These are phyloP conservation scores for Talaromyces adpressus DNA, from an alignment of 495 filamentous ascomycete species.

Conservation along the genomic window DNA sequence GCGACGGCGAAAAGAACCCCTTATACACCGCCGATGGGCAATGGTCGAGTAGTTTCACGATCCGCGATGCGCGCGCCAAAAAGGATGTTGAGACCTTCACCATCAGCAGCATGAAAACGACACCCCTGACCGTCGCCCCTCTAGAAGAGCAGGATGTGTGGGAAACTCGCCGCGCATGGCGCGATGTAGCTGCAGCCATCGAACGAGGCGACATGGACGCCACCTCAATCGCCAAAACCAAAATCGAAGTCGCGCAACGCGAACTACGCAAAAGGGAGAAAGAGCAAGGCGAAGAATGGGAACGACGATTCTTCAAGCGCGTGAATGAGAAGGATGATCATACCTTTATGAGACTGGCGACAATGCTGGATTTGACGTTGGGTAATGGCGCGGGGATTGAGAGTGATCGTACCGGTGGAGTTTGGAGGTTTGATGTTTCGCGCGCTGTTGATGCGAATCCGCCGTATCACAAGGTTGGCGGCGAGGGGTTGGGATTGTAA, in stretches of 20 bases:
- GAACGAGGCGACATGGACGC: conserved; percentile 74
- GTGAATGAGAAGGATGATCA: conserved; percentile 43
- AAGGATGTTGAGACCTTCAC: conserved; percentile 64
- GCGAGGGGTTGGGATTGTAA: conserved; percentile 32
- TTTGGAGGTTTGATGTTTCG: conserved; percentile 74
- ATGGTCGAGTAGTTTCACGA: conserved; percentile 80
- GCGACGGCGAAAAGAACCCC: conserved; percentile 69
- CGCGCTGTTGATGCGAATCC: conserved; percentile 49
- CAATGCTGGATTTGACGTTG: conserved; percentile 44
- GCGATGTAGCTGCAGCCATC: conserved; percentile 74
- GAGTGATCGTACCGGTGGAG: conserved; percentile 74
- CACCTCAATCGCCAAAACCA: conserved; percentile 68
- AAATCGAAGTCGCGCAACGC: conserved; percentile 88
- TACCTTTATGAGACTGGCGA: conserved; percentile 52
- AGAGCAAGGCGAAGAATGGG: conserved; percentile 71
- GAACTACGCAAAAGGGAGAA: conserved; percentile 77
- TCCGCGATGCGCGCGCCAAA: conserved; percentile 67
- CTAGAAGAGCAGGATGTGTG: conserved; percentile 78
- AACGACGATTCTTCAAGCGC: conserved; percentile 73
- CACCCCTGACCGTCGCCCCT: conserved; percentile 64
- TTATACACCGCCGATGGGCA: conserved; percentile 84
- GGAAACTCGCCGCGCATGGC: conserved; percentile 85
- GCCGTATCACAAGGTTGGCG: conserved; percentile 35
- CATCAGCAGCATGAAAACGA: conserved; percentile 51
- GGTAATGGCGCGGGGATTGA: conserved; percentile 36